Base-by-base conservation (phyloP, 371 early-diverging fungal species). In the Sporodiniella umbellata region DNA sequence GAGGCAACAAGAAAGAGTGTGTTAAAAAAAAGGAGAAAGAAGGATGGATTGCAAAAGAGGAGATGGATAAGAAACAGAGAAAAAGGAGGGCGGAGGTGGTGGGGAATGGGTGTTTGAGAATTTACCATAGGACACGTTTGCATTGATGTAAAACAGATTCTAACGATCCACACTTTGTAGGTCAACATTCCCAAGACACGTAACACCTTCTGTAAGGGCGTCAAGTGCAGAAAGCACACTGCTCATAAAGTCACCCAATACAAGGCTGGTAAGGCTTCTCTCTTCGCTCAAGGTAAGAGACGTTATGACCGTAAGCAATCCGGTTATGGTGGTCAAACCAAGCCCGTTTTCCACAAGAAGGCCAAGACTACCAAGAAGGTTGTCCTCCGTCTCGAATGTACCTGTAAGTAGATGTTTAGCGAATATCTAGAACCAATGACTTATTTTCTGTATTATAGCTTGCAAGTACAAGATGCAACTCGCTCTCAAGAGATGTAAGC, bases 311-410 rank as follows among this genome's bases (percentile, higher is more conserved):
- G 68, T 62, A 95, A 95, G 84, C 94, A 94, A 79, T 80, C 83
- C 51, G 95, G 94, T 76, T 93, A 89, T 83, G 99, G 99, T 91
- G 99, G 99, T 85, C 99, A 99, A 86, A 99, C 97, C 79, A 99
- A 97, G 90, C 99, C 99, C 68, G 93, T 96, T 62, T 90, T 90
- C 86, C 89, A 88, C 86, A 90, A 90, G 84, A 83, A 83, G 54
- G 97, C 96, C 70, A 96, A 96, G 89, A 96, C 97, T 66, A 98
- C 99, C 81, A 99, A 98, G 90, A 99, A 99, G 91, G 83, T 98
- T 70, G 97, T 97, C 48, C 87, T 99, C 57, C 95, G 98, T 86
- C 82, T 99, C 48, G 98, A 99, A 83, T 99, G 99, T 87, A 92
- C 89, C 58, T 38, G 62, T 61, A 56, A 56, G 56, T 48, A 10